These are phyloP conservation scores for Pascua sp. DNA, from an alignment of 1,284 basidiomycete species.

Conservation along the genomic window DNA sequence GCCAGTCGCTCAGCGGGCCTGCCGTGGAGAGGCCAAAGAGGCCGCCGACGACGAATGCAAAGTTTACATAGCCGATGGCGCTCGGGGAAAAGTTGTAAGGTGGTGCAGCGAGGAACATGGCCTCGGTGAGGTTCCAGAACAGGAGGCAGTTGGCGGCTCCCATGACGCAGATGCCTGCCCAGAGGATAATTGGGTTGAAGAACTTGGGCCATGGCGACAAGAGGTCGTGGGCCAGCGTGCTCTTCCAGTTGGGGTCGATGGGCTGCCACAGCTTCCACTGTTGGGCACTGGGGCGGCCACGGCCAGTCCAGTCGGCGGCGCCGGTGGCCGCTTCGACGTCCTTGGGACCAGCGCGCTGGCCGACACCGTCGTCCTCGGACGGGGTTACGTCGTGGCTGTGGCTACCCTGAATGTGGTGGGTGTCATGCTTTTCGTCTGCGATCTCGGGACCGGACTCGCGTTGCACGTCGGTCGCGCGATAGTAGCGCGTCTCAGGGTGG, in stretches of 20 bases:
- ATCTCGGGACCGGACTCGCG: too few relatives aligned
- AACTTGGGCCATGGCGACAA: conserved; percentile 14
- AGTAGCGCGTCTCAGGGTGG: conserved; percentile 13
- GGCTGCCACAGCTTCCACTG: conserved; percentile 15
- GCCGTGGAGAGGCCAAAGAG: conserved; percentile 17
- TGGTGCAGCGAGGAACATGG: neutral
- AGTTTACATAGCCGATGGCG: conserved; percentile 15
- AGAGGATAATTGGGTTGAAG: conserved; percentile 18
- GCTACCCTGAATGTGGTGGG: too few relatives aligned
- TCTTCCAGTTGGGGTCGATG: conserved; percentile 11
- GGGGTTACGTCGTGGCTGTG: too few relatives aligned
- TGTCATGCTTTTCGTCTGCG: too few relatives aligned
- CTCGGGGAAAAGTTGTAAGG: conserved; percentile 9
- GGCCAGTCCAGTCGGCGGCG: neutral
- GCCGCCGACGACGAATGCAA: conserved; percentile 18
- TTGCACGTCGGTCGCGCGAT: neutral
- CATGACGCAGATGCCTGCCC: conserved; percentile 6
- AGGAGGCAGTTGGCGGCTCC: conserved; percentile 14
- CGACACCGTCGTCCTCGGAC: too few relatives aligned
- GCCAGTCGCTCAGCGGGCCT: conserved; percentile 12
- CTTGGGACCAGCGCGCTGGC: too few relatives aligned
- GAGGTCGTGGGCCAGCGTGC: conserved; percentile 9
- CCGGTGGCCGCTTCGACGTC: too few relatives aligned
- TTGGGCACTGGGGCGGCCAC: neutral
- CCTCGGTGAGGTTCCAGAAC: conserved; percentile 14